Conservation (phyloP, 306 rosid species). For the Acacia acuminata region DNA sequence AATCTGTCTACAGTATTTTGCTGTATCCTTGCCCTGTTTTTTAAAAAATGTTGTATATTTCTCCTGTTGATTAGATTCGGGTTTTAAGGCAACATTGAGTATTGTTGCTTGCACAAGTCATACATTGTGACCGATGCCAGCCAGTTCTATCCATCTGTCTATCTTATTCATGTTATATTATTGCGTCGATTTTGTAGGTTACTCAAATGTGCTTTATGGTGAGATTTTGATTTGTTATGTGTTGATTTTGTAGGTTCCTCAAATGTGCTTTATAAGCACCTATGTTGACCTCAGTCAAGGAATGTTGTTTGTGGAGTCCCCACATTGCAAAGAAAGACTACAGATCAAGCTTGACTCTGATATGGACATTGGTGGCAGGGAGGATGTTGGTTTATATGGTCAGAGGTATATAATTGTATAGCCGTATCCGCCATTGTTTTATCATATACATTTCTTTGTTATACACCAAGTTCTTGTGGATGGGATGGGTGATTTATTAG, state of each 20-base stretch:
- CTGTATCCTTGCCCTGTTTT: not conserved
- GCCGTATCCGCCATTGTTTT: not conserved
- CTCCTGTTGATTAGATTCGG: not conserved
- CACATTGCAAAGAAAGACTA: slow-evolving; percentile 66
- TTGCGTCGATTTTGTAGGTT: not conserved
- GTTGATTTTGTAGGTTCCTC: slow-evolving; percentile 76
- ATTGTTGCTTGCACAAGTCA: slow-evolving; percentile 8
- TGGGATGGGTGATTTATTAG: slow-evolving; percentile 24
- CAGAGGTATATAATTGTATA: slow-evolving; percentile 56
- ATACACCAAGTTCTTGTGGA: not conserved
- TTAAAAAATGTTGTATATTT: not conserved
- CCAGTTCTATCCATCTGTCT: slow-evolving; percentile 17
- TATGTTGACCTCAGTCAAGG: slow-evolving; percentile 70
- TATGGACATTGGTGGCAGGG: slow-evolving; percentile 36
- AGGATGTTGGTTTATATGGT: slow-evolving; percentile 58
- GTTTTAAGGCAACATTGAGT: slow-evolving; percentile 1
- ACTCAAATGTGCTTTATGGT: not conserved
- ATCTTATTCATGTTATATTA: not conserved
- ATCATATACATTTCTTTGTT: not conserved
- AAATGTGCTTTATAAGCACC: slow-evolving; percentile 74
- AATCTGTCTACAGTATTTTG: not conserved
- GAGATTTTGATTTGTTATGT: slow-evolving; percentile 33
- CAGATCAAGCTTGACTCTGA: slow-evolving; percentile 51
- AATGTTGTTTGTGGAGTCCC: slow-evolving; percentile 69
- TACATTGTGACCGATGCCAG: slow-evolving; percentile 8